These are phyloP conservation scores for Rhododendron molle DNA, from an alignment of 148 eudicot species.

Conservation along the genomic window DNA sequence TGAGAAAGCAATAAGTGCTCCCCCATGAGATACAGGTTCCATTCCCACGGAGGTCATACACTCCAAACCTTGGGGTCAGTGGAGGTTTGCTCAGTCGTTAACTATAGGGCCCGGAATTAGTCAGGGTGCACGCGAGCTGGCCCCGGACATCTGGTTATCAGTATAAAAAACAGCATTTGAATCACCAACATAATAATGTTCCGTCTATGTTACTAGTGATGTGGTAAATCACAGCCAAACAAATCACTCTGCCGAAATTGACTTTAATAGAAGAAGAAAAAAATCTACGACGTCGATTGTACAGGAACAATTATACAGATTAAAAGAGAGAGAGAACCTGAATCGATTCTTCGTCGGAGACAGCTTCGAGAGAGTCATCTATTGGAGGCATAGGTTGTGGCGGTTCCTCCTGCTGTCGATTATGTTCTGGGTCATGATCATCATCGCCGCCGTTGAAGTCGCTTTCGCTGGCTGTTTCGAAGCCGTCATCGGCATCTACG, in stretches of 20 bases:
- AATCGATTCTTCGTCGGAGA: slow-evolving; percentile 26
- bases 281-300: neutral
- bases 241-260: neutral
- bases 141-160: too few species aligned
- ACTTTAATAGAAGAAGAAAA: neutral
- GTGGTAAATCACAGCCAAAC: neutral
- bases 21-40: too few species aligned
- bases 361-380: slow-evolving; percentile 34
- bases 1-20: too few species aligned
- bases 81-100: too few species aligned
- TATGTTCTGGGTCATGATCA: neutral
- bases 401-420: neutral
- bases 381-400: slow-evolving; percentile 9
- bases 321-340: slow-evolving; percentile 33
- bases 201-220: neutral
- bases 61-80: too few species aligned
- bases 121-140: too few species aligned
- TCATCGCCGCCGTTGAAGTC: slow-evolving; percentile 32
- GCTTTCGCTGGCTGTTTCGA: slow-evolving; percentile 83
- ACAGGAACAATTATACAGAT: neutral
- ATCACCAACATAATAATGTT: neutral
- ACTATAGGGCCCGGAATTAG: too few species aligned
- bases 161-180: neutral
- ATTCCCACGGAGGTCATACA: too few species aligned
- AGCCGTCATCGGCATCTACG: slow-evolving; percentile 59